Percentiles rank a stretch among this genome's conserved stretches.
These are phyloP conservation scores for Astraeus odoratus DNA, from an alignment of 768 basidiomycete species.

Conservation along the genomic window DNA sequence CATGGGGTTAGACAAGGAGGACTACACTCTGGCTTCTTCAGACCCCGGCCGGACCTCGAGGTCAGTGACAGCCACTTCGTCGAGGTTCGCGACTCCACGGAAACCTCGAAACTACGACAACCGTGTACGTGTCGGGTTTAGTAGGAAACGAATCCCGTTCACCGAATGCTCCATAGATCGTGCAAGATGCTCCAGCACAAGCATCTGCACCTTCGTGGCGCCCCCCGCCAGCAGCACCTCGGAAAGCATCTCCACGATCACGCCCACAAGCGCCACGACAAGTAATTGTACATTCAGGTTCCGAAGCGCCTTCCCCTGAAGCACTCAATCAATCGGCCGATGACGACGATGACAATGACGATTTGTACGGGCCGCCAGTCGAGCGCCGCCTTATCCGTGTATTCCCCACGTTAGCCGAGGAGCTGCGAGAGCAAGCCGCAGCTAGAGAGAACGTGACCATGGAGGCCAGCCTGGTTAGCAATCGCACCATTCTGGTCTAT, in stretches of 20 bases:
- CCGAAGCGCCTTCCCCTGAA: too few species aligned
- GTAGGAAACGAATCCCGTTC: not conserved
- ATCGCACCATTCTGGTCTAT: not conserved
- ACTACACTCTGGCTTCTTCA: too few species aligned
- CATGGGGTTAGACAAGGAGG: not conserved
- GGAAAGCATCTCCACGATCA: not conserved
- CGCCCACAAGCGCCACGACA: not conserved
- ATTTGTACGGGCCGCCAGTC: slow-evolving; percentile 23
- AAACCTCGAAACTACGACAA: not conserved
- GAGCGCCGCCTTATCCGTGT: slow-evolving; percentile 21
- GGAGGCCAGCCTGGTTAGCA: not conserved
- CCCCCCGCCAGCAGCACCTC: slow-evolving; percentile 2
- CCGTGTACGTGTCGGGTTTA: not conserved
- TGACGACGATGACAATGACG: slow-evolving; percentile 18
- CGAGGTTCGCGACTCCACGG: not conserved
- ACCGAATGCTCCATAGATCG: not conserved
- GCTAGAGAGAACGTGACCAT: not conserved
- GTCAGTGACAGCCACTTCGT: not conserved
- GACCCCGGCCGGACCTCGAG: too few species aligned
- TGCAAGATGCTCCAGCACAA: not conserved
- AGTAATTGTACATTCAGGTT: not conserved
- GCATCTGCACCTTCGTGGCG: not conserved
- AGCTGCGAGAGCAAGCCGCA: slow-evolving; percentile 14
- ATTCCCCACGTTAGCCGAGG: slow-evolving; percentile 19
- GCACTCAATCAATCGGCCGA: too few species aligned